These are phyloP conservation scores for Cyclospora cayetanensis DNA, from an alignment of 169 alveolate species.

Conservation along the genomic window DNA sequence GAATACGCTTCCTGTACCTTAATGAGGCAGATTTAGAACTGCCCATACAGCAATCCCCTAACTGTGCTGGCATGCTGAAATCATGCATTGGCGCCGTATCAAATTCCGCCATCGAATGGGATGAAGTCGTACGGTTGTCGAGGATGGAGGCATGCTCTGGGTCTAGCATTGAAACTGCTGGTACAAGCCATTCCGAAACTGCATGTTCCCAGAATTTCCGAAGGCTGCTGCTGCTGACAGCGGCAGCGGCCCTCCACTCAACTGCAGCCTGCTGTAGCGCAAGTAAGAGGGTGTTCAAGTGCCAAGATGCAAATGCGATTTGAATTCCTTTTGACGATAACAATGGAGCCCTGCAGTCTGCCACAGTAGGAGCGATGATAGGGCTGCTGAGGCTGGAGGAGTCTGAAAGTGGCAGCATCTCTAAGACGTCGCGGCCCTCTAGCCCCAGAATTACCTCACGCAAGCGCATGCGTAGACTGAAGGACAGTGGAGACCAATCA, in stretches of 20 bases:
- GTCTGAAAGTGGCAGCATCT: background rate
- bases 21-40: background rate
- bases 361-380: background rate
- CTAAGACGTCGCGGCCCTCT: background rate
- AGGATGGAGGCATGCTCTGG: background rate
- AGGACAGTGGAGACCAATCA: background rate
- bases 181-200: slow-evolving; percentile 43
- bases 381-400: background rate
- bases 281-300: background rate
- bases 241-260: slow-evolving; percentile 44
- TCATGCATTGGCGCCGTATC: background rate
- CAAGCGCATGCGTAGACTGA: background rate
- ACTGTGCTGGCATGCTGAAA: background rate
- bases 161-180: background rate
- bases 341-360: background rate
- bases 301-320: slow-evolving; percentile 17
- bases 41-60: background rate
- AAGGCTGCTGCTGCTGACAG: background rate
- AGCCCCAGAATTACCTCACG: background rate
- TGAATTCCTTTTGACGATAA: background rate
- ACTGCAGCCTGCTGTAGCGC: background rate
- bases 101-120: background rate
- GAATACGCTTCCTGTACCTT: background rate
- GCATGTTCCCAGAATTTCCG: slow-evolving; percentile 21
- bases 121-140: background rate